Conservation (phyloP, 2,329 filamentous ascomycete genomes). For the Aspergillus ruber region DNA sequence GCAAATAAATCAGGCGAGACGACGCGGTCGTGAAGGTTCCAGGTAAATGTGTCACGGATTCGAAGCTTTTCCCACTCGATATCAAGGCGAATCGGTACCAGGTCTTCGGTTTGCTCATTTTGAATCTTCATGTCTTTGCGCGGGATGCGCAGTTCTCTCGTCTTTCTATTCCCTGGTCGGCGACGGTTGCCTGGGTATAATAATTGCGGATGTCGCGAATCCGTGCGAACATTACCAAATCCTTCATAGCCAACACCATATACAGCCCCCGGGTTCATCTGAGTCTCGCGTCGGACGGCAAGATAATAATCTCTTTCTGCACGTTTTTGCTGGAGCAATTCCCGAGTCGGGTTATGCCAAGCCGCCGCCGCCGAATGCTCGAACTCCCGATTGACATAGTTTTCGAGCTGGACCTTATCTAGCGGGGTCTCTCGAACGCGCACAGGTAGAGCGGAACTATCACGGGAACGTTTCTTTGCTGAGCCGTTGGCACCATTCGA, state of each 20-base stretch:
- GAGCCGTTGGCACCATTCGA: constrained; percentile 43
- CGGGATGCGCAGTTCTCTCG: constrained; percentile 64
- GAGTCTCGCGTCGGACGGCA: constrained; percentile 53
- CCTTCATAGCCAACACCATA: constrained; percentile 74
- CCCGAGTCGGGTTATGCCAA: constrained; percentile 48
- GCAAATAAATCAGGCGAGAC: constrained; percentile 76
- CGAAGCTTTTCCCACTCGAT: constrained; percentile 95
- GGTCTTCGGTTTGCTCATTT: constrained; percentile 82
- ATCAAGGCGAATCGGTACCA: constrained; percentile 85
- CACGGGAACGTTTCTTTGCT: constrained; percentile 53
- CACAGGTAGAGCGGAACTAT: constrained; percentile 43
- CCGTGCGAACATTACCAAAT: constrained; percentile 81
- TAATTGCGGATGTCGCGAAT: constrained; percentile 60
- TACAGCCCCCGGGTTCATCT: constrained; percentile 51
- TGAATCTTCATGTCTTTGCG: constrained; percentile 78
- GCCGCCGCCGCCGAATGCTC: constrained; percentile 50
- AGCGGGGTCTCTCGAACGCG: constrained; percentile 37
- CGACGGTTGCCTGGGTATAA: constrained; percentile 74
- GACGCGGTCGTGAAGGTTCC: constrained; percentile 91
- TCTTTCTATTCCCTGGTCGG: constrained; percentile 68
- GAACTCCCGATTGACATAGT: constrained; percentile 61
- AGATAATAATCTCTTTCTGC: constrained; percentile 66
- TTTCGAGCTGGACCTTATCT: constrained; percentile 51
- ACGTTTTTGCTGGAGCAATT: constrained; percentile 57
- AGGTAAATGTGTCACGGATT: constrained; percentile 94